Evolutionary conservation across 495 filamentous ascomycete species (phyloP).

Genomic region (Evernia prunastri): DNA sequence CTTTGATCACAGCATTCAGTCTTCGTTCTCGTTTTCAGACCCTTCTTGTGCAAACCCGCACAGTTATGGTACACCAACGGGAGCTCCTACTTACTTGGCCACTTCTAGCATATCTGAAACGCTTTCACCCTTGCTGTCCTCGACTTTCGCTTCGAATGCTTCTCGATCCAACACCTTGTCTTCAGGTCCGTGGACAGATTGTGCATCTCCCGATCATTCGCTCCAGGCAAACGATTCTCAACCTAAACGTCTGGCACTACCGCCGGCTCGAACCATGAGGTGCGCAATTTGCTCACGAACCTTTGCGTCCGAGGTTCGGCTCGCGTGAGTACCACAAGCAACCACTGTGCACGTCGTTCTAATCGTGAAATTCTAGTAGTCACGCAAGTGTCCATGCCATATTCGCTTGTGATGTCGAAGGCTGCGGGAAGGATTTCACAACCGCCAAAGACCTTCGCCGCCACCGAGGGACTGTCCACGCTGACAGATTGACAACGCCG

Average conservation of each 20-base stretch:
- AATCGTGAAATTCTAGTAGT: background rate
- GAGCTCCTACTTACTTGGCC: background rate
- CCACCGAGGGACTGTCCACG: background rate
- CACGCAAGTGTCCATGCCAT: background rate
- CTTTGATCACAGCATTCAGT: slow-evolving; percentile 5
- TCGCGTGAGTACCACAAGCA: background rate
- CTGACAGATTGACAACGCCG: background rate
- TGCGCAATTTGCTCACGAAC: background rate
- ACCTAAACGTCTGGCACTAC: background rate
- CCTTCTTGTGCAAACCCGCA: background rate
- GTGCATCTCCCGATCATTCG: background rate
- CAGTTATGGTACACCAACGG: background rate
- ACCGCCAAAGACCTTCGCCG: background rate
- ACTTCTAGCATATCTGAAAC: too few species aligned
- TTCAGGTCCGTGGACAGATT: background rate
- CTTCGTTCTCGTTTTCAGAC: background rate
- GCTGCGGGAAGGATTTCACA: slow-evolving; percentile 1
- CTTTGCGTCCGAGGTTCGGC: background rate
- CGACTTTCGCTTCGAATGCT: background rate
- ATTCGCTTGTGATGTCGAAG: background rate
- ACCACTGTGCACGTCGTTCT: background rate
- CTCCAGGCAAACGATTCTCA: background rate
- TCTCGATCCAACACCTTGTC: background rate
- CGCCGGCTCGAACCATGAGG: background rate
- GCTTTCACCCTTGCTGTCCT: background rate